Evolutionary conservation across 257 asterid species (phyloP).

Genomic region (Forsythia suspensa): DNA sequence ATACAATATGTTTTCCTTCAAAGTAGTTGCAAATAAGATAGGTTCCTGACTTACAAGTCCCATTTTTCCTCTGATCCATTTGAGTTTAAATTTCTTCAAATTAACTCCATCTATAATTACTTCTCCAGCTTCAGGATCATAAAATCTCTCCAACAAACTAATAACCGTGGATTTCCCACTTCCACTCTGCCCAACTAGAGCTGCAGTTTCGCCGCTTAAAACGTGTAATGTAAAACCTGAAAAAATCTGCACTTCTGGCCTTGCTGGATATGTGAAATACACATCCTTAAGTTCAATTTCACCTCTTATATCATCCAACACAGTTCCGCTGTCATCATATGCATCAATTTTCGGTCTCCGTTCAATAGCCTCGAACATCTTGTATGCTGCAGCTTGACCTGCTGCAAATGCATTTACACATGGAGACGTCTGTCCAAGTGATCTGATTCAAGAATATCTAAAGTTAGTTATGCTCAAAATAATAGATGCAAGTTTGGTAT

Average conservation of each 20-base stretch:
- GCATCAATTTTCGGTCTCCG: conserved; percentile 53
- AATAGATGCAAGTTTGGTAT: not conserved
- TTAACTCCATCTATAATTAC: conserved; percentile 54
- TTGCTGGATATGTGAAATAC: conserved; percentile 61
- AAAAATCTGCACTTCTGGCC: conserved; percentile 71
- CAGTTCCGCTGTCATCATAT: conserved; percentile 38
- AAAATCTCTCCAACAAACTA: conserved; percentile 66
- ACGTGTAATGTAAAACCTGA: conserved; percentile 49
- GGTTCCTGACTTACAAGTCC: conserved; percentile 86
- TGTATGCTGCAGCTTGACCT: conserved; percentile 62
- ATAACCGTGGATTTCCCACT: conserved; percentile 79
- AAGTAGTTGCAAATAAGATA: conserved; percentile 47
- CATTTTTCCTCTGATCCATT: conserved; percentile 57
- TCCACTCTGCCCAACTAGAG: conserved; percentile 80
- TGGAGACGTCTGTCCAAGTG: conserved; percentile 69
- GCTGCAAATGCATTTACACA: conserved; percentile 57
- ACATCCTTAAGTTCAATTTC: conserved; percentile 66
- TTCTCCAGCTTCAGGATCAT: conserved; percentile 65
- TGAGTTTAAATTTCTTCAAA: conserved; percentile 43
- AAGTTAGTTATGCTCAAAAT: not conserved
- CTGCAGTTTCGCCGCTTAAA: conserved; percentile 50
- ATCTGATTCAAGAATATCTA: conserved; percentile 30
- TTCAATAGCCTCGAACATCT: conserved; percentile 57
- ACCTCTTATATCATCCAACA: conserved; percentile 50
- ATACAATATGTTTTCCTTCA: conserved; percentile 57